phyloP scores from a whole-genome alignment of 2,329 filamentous ascomycete genomes.

The Xylariaceae sp. region DNA sequence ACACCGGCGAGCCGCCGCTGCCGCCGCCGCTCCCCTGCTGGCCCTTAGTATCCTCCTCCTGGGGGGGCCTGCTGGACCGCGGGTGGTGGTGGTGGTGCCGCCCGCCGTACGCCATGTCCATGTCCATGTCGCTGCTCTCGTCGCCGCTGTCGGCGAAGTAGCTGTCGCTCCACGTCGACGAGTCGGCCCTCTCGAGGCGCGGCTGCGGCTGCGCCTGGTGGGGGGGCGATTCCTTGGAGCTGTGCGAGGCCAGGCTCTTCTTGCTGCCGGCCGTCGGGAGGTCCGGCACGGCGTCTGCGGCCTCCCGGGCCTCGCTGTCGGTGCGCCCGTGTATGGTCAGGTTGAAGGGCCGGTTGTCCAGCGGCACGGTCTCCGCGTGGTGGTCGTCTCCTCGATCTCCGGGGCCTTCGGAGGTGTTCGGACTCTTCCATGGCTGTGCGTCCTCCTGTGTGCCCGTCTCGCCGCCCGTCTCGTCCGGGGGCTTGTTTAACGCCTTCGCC shows the following conservation, averaged over 20 bases:
- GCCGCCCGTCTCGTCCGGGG: slow-evolving; percentile 54
- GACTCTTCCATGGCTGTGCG: slow-evolving; percentile 8
- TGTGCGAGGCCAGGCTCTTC: slow-evolving; percentile 14
- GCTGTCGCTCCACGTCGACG: slow-evolving; percentile 57
- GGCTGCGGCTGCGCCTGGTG: slow-evolving; percentile 22
- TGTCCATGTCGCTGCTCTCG: slow-evolving; percentile 32
- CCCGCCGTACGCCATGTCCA: slow-evolving; percentile 19
- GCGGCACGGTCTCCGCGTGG: slow-evolving; percentile 1
- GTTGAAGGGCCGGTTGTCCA: neutral
- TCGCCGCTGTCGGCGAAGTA: slow-evolving; percentile 52
- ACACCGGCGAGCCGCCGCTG: slow-evolving; percentile 18
- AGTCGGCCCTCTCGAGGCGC: slow-evolving; percentile 36
- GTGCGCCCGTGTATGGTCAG: slow-evolving; percentile 14
- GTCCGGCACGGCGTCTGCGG: slow-evolving; percentile 38
- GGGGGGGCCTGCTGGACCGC: slow-evolving; percentile 4
- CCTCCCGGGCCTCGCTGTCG: slow-evolving; percentile 28
- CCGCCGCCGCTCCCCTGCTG: slow-evolving; percentile 6
- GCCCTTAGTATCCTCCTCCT: slow-evolving; percentile 11
- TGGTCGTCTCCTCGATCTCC: slow-evolving; percentile 1
- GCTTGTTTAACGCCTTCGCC: slow-evolving; percentile 51
- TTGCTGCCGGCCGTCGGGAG: slow-evolving; percentile 27
- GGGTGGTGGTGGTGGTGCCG: too few relatives aligned
- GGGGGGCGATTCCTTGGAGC: slow-evolving; percentile 16
- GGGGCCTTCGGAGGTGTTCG: neutral
- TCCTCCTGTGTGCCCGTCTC: slow-evolving; percentile 45